A percentile compares a stretch with the other conserved stretches of the same genome.
Conservation (phyloP, 2,329 filamentous ascomycete species). For the Alternaria sp. region DNA sequence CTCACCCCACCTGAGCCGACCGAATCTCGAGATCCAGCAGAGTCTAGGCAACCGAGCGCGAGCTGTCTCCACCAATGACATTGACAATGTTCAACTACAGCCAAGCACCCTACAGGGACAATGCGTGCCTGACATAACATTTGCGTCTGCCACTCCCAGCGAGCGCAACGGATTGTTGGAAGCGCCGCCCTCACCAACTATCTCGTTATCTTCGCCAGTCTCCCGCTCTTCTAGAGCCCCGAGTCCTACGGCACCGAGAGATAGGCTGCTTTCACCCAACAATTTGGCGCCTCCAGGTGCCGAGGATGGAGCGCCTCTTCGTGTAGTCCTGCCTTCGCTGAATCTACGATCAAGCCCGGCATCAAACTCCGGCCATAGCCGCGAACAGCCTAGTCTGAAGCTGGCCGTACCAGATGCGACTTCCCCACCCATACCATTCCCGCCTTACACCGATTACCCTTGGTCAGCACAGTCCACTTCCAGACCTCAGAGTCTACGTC, state of each 20-base stretch:
- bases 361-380: slow-evolving; percentile 26
- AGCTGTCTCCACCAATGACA: slow-evolving; percentile 67
- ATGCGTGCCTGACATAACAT: slow-evolving; percentile 42
- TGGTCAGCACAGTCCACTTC: slow-evolving; percentile 52
- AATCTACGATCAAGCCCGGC: slow-evolving; percentile 39
- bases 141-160: slow-evolving; percentile 43
- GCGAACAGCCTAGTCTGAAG: slow-evolving; percentile 47
- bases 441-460: slow-evolving; percentile 65
- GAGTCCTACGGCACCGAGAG: slow-evolving; percentile 34
- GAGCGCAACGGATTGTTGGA: slow-evolving; percentile 21
- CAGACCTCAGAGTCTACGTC: slow-evolving; percentile 61
- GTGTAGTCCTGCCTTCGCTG: slow-evolving; percentile 24
- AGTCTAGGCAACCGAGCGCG: slow-evolving; percentile 47
- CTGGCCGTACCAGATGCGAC: slow-evolving; percentile 50
- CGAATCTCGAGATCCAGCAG: slow-evolving; percentile 38
- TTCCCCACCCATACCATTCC: slow-evolving; percentile 68
- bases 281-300: slow-evolving; percentile 50
- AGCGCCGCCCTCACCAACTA: slow-evolving; percentile 44
- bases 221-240: slow-evolving; percentile 38
- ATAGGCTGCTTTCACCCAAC: slow-evolving; percentile 29
- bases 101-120: slow-evolving; percentile 37
- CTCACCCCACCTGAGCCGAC: slow-evolving; percentile 31
- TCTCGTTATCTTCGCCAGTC: slow-evolving; percentile 49
- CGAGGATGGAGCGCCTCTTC: slow-evolving; percentile 21
- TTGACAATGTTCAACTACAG: slow-evolving; percentile 55